Evolutionary conservation across 164 flowering plant genomes (phyloP).

Genomic region (Umbellularia californica): DNA sequence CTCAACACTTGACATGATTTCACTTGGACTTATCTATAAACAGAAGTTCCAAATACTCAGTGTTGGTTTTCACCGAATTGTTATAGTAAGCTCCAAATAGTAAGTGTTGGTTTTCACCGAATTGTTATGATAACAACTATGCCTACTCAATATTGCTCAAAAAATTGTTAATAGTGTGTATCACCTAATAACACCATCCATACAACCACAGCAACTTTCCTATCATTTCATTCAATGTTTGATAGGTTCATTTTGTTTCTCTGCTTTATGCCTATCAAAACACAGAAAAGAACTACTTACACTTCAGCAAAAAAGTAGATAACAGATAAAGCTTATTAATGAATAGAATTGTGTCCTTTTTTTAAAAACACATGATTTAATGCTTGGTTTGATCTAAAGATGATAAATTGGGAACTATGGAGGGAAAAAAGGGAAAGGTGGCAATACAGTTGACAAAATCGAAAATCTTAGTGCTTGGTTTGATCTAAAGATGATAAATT

Average conservation of each 20-base stretch:
- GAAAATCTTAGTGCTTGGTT: neutral
- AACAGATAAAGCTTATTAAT: no score
- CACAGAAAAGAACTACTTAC: no score
- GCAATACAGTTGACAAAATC: neutral
- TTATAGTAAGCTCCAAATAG: neutral
- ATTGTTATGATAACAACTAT: neutral
- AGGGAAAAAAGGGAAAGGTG: neutral
- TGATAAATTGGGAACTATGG: no score
- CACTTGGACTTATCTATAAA: neutral
- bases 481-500: neutral
- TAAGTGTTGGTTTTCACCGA: neutral
- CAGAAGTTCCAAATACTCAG: neutral
- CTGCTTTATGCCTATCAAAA: no score
- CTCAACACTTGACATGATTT: slow-evolving; percentile 20
- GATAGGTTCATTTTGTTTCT: neutral
- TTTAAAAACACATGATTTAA: neutral
- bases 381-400: neutral
- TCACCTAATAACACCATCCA: neutral
- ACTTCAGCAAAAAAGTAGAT: neutral
- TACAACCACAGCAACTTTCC: neutral
- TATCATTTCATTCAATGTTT: no score
- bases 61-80: neutral
- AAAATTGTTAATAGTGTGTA: no score
- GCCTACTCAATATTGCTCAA: no score
- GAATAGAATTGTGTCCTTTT: no score